Percentiles rank a stretch among this genome's conserved stretches.
Conservation (phyloP, 2,329 filamentous ascomycete genomes). For the Fusarium piperis region DNA sequence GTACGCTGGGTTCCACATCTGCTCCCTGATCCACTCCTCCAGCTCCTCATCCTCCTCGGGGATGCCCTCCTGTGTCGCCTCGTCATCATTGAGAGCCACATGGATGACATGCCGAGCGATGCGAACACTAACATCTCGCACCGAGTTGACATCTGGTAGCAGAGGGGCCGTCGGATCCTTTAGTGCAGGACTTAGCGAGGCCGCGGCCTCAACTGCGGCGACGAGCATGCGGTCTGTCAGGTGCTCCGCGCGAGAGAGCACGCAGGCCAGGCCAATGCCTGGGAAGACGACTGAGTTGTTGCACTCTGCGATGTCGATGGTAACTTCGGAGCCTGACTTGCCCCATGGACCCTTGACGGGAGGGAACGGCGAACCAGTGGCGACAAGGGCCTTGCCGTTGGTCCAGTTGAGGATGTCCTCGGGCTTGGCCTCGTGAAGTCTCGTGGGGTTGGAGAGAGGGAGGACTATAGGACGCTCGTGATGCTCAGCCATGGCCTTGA, state of each 20-base stretch:
- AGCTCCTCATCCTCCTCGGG: conserved; percentile 65
- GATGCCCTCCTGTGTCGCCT: conserved; percentile 73
- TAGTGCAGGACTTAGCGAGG: conserved; percentile 75
- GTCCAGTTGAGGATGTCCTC: conserved; percentile 83
- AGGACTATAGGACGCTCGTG: conserved; percentile 79
- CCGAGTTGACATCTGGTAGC: conserved; percentile 78
- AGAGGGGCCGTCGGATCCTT: conserved; percentile 70
- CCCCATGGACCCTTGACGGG: conserved; percentile 73
- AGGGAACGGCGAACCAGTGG: conserved; percentile 84
- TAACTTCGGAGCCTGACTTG: conserved; percentile 53
- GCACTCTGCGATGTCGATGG: conserved; percentile 75
- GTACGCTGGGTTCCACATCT: conserved; percentile 84
- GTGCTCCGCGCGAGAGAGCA: conserved; percentile 73
- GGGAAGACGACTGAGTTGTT: conserved; percentile 91
- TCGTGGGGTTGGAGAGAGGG: conserved; percentile 86
- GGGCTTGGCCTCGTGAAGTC: conserved; percentile 83
- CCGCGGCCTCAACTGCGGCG: conserved; percentile 78
- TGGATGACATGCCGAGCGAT: conserved; percentile 81
- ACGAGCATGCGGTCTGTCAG: conserved; percentile 84
- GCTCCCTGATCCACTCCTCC: conserved; percentile 77
- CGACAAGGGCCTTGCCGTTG: conserved; percentile 78
- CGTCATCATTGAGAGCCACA: conserved; percentile 73
- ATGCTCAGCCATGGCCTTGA: conserved; percentile 79
- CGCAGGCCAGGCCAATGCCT: conserved; percentile 82
- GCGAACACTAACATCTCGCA: conserved; percentile 78